Evolutionary conservation across 345 rosid genomes (phyloP).

Genomic region (Sapria himalayana): DNA sequence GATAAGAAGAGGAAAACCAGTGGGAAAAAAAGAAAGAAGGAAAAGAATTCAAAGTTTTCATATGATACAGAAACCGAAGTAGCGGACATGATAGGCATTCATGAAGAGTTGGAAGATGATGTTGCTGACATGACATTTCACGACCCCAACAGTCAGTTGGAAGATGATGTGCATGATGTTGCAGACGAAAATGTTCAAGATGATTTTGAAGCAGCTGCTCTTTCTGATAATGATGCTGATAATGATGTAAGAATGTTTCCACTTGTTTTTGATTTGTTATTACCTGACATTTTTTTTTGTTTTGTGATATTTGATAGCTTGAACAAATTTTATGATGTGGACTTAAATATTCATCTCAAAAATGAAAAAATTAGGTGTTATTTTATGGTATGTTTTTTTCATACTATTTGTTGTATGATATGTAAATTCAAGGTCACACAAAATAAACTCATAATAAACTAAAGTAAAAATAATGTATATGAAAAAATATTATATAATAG

Average conservation of each 20-base stretch:
- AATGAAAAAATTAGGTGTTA: too few relatives aligned
- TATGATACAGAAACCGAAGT: slow-evolving; percentile 58
- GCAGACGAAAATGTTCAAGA: slow-evolving; percentile 57
- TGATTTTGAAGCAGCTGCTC: slow-evolving; percentile 82
- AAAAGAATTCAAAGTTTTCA: slow-evolving; percentile 46
- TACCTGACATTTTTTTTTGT: background rate
- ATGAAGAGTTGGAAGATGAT: slow-evolving; percentile 51
- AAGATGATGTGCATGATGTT: slow-evolving; percentile 34
- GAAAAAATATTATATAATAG: too few relatives aligned
- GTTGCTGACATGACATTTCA: slow-evolving; percentile 32
- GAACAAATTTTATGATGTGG: too few relatives aligned
- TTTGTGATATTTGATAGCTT: too few relatives aligned
- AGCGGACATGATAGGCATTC: slow-evolving; percentile 45
- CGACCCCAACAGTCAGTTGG: slow-evolving; percentile 19
- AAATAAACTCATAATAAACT: too few relatives aligned
- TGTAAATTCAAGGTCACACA: too few relatives aligned
- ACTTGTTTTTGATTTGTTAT: background rate
- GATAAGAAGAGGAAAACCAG: slow-evolving; percentile 81
- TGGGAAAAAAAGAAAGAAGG: slow-evolving; percentile 85
- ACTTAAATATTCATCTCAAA: too few relatives aligned
- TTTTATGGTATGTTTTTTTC: too few relatives aligned
- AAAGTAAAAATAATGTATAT: too few relatives aligned
- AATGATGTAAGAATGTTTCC: slow-evolving; percentile 23
- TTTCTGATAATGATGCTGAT: slow-evolving; percentile 81
- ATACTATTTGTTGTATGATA: too few relatives aligned